Conservation (phyloP, 441 rosid species). For the Populus trichocarpa region DNA sequence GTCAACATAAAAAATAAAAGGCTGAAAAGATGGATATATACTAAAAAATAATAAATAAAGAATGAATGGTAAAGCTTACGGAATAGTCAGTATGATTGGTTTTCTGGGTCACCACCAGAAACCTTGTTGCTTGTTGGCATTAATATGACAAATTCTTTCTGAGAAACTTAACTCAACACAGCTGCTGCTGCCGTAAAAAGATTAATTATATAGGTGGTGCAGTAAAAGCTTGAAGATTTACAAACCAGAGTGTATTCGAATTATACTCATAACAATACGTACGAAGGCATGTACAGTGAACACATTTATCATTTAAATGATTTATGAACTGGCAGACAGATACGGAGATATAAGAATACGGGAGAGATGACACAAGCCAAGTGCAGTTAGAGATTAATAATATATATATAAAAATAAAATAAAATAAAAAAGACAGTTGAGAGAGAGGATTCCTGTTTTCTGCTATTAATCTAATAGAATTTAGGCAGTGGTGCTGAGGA, state of each 20-base stretch:
- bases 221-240: not conserved
- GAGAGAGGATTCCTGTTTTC: not conserved
- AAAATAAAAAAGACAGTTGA: conserved; percentile 18
- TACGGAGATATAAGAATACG: not conserved
- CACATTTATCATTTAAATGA: not conserved
- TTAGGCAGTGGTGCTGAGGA: not conserved
- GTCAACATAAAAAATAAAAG: not conserved
- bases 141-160: not conserved
- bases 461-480: not conserved
- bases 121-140: not conserved
- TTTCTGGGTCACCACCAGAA: not conserved
- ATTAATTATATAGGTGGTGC: not conserved
- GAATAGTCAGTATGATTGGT: not conserved
- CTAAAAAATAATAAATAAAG: not conserved
- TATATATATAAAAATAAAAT: too few species aligned
- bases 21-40: not conserved
- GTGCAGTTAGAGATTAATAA: not conserved
- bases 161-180: not conserved
- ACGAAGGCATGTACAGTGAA: not conserved
- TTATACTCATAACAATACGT: not conserved
- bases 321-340: not conserved
- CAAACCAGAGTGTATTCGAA: not conserved
- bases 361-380: not conserved
- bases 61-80: not conserved
- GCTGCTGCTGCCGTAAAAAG: not conserved